Percentiles rank a stretch among this genome's conserved stretches.
Evolutionary conservation across 768 basidiomycete genomes (phyloP).

Genomic region (Tephrocybe sp.): DNA sequence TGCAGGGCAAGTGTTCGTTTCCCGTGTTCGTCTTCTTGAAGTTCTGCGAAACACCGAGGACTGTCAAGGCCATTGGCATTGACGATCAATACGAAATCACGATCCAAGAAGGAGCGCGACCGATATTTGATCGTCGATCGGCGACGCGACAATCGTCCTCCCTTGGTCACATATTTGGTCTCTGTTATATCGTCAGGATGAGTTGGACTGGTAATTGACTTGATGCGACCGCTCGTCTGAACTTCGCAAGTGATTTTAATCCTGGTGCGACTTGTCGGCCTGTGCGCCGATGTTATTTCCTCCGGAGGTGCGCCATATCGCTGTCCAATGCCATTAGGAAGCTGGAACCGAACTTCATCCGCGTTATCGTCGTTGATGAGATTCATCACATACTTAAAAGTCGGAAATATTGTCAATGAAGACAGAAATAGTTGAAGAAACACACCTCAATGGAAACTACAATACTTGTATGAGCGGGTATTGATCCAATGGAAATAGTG

Average conservation of each 20-base stretch:
- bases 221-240: constrained; percentile 48
- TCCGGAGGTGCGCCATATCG: constrained; percentile 53
- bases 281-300: constrained; percentile 30
- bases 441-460: constrained; percentile 43
- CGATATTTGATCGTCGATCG: constrained; percentile 38
- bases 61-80: constrained; percentile 48
- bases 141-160: constrained; percentile 35
- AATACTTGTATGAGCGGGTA: constrained; percentile 42
- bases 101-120: constrained; percentile 40
- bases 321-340: constrained; percentile 48
- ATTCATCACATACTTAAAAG: constrained; percentile 49
- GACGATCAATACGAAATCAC: constrained; percentile 54
- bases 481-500: constrained; percentile 56
- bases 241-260: constrained; percentile 44
- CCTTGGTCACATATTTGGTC: constrained; percentile 32
- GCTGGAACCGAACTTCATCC: constrained; percentile 53
- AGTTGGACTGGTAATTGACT: constrained; percentile 41
- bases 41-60: constrained; percentile 59
- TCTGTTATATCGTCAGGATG: constrained; percentile 35
- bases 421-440: constrained; percentile 2
- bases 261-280: constrained; percentile 30
- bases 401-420: neutral
- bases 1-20: constrained; percentile 47
- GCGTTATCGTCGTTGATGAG: constrained; percentile 48
- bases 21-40: constrained; percentile 24